A percentile compares a stretch with the other conserved stretches of the same genome.
These are phyloP conservation scores for Penstemon eatonii DNA, from an alignment of 257 asterid genomes.

Conservation along the genomic window DNA sequence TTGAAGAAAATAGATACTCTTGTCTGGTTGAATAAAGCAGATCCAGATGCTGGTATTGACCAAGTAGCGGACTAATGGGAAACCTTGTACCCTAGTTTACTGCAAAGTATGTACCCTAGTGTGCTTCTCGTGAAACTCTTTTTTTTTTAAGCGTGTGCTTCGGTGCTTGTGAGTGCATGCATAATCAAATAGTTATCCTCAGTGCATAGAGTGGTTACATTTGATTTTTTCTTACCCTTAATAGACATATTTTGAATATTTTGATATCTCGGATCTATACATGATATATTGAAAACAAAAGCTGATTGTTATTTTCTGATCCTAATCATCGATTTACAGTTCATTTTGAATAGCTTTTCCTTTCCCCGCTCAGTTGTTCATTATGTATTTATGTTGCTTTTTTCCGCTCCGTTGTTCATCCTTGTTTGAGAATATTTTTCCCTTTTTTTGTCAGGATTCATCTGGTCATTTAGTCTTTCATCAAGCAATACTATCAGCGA, in stretches of 20 bases:
- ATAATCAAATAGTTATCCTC: conserved; percentile 3
- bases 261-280: conserved; percentile 8
- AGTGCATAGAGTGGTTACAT: background rate
- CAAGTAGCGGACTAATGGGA: no score
- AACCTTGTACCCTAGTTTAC: no score
- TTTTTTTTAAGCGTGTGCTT: background rate
- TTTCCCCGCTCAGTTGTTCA: conserved; percentile 4
- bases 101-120: background rate
- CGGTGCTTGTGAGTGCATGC: background rate
- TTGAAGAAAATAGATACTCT: no score
- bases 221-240: background rate
- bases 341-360: conserved; percentile 10
- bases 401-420: background rate
- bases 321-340: background rate
- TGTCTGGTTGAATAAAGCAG: no score
- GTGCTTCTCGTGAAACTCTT: conserved; percentile 3
- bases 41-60: no score
- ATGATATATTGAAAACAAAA: conserved; percentile 2
- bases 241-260: background rate
- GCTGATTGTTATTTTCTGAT: background rate
- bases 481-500: conserved; percentile 67
- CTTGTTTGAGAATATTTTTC: conserved; percentile 13
- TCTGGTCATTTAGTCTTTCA: conserved; percentile 47
- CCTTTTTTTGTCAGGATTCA: conserved; percentile 55
- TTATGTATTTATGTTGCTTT: conserved; percentile 20